Conservation (phyloP, 805 yeast genomes). For the Saturnispora galanensis region DNA sequence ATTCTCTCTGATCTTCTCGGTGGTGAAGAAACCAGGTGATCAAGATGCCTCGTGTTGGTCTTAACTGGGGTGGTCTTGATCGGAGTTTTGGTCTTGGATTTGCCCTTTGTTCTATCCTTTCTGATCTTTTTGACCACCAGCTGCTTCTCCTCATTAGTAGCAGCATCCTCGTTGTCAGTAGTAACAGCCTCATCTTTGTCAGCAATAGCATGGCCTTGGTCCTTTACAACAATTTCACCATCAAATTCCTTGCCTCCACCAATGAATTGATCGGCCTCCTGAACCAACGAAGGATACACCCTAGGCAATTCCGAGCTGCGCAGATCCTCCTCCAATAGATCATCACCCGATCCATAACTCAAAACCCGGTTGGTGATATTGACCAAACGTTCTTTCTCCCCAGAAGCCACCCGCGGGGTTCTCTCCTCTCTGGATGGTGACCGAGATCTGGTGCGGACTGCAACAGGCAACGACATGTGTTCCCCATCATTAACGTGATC, state of each 20-base stretch:
- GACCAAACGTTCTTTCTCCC: conserved; percentile 2
- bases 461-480: conserved; percentile 11
- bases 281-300: conserved; percentile 17
- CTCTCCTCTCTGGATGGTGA: conserved; percentile 22
- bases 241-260: conserved; percentile 13
- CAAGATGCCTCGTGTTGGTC: not conserved
- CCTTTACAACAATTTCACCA: conserved; percentile 4
- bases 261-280: conserved; percentile 24
- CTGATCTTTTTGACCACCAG: conserved; percentile 2
- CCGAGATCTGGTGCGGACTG: conserved; percentile 16
- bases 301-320: conserved; percentile 15
- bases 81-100: too few species aligned
- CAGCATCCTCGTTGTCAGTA: conserved; percentile 2
- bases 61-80: too few species aligned
- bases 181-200: conserved; percentile 4
- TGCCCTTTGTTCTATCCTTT: not conserved
- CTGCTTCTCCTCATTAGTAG: too few species aligned
- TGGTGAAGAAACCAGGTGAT: not conserved
- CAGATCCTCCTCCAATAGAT: conserved; percentile 10
- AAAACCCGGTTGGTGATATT: conserved; percentile 17
- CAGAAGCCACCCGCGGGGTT: not conserved
- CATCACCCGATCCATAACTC: conserved; percentile 22
- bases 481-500: not conserved
- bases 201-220: not conserved
- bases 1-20: not conserved